Evolutionary conservation across 257 asterid genomes (phyloP), one percentile per base, ranked within the genome.

Genomic region (Petunia secreta): DNA sequence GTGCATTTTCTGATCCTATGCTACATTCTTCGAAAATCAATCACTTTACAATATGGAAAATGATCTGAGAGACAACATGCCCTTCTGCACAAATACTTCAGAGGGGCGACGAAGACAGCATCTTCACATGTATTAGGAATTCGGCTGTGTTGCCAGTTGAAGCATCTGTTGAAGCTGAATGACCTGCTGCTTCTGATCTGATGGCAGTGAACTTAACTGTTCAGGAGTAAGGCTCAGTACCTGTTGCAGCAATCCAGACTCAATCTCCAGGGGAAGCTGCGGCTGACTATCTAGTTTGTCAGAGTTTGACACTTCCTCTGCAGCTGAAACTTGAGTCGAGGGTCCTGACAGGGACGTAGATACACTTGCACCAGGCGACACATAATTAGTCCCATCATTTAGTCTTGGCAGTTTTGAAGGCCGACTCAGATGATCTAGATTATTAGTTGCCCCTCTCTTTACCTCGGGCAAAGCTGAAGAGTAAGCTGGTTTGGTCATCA

Each of bases 111-210:
- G 75, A 66, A 6, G 8, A 11, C 34, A 6, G 62, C 46, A 8
- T 60, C 44, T 48, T 55, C 8, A 40, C 25, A 25, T 10, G 25
- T 48, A 13, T 39, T 78, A 81, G 57, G 25, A 55, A 38, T 39
- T 66, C 5, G 43, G 39, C 83, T 91, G 90, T 40, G 91, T 79
- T 25, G 90, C 88, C 90, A 90, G 94, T 62, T 95, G 89, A 79
- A 93, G 97, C 97, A 89, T 89, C 91, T 90, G 90, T 87, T 94
- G 98, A 65, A 94, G 97, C 84, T 91, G 97, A 86, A 91, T 87
- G 48, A 94, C 95, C 86, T 93, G 92, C 83, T 88, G 95, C 65
- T 86, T 97, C 90, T 94, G 98, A 76, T 94, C 98, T n/a, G 94
- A 89, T 15, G 98, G 93, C 79, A 94, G 85, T 54, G 93, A 87